A percentile compares a stretch with the other conserved stretches of the same genome.
These are phyloP conservation scores for Volvox carteri DNA, from an alignment of 163 green algal species.

Conservation along the genomic window DNA sequence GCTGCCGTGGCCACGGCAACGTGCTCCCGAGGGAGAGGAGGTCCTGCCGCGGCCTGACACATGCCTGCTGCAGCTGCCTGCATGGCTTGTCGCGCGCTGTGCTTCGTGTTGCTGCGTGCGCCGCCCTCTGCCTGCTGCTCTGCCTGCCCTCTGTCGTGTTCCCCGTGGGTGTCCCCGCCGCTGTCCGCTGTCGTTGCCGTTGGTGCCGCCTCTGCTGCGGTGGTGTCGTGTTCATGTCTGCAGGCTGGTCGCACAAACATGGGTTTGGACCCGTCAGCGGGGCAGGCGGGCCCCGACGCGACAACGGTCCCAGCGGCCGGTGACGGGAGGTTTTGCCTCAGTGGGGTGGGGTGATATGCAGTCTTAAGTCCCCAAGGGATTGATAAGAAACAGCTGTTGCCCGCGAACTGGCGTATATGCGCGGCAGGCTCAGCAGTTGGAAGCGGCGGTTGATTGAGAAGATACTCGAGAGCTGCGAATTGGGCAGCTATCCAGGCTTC, in stretches of 20 bases:
- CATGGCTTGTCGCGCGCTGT: not conserved
- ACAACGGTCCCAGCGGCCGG: not conserved
- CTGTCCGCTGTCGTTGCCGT: not conserved
- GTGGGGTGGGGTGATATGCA: not conserved
- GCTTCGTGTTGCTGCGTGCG: not conserved
- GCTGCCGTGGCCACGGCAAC: not conserved
- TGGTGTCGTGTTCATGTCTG: conserved; percentile 4
- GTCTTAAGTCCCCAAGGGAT: too few species aligned
- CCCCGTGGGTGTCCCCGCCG: not conserved
- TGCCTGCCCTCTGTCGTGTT: not conserved
- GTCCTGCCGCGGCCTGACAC: too few species aligned
- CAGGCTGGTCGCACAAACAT: not conserved
- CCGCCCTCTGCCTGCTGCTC: not conserved
- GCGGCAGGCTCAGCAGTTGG: too few species aligned
- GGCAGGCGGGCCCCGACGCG: not conserved
- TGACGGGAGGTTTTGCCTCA: not conserved
- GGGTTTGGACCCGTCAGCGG: not conserved
- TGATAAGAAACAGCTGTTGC: too few species aligned
- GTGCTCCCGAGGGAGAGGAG: not conserved
- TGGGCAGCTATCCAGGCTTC: too few species aligned
- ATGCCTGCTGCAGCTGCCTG: too few species aligned
- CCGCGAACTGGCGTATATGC: too few species aligned
- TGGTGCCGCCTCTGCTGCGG: not conserved
- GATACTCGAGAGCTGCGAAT: too few species aligned
- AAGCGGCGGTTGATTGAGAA: too few species aligned